Conservation (phyloP, 768 basidiomycete genomes). For the Ramaria rubella region DNA sequence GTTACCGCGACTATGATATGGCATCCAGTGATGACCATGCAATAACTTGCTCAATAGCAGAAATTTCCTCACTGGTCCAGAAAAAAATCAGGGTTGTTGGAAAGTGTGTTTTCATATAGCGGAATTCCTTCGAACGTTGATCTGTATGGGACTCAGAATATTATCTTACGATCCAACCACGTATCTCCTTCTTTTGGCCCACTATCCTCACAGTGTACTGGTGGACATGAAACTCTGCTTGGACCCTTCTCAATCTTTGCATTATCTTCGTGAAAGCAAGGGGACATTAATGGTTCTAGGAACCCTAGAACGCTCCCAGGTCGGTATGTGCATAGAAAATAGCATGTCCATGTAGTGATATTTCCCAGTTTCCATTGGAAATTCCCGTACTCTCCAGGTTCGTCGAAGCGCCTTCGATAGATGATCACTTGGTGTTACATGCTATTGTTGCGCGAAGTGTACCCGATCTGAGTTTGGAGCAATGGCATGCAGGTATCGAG, state of each 20-base stretch:
- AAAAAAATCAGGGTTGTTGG: conserved; percentile 6
- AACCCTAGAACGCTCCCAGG: not conserved
- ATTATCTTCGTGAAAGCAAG: conserved; percentile 1
- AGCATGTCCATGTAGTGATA: not conserved
- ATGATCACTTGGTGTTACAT: conserved; percentile 1
- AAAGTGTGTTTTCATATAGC: not conserved
- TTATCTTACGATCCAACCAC: conserved; percentile 6
- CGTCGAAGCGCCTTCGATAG: conserved; percentile 6
- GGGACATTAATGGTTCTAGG: conserved; percentile 9
- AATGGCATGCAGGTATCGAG: not conserved
- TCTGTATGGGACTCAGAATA: not conserved
- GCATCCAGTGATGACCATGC: not conserved
- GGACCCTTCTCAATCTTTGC: conserved; percentile 7
- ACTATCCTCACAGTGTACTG: conserved; percentile 4
- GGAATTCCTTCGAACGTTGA: not conserved
- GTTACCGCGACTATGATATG: not conserved
- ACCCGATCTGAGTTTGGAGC: not conserved
- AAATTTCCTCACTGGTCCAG: not conserved
- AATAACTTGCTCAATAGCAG: conserved; percentile 1
- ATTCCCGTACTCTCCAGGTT: conserved; percentile 7
- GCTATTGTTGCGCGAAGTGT: conserved; percentile 2
- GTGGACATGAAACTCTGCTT: conserved; percentile 9
- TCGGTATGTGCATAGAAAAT: not conserved
- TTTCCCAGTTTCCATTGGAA: conserved; percentile 2
- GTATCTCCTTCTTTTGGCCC: conserved; percentile 6